These are phyloP conservation scores for Aspergillus funiculosus DNA, from an alignment of 495 filamentous ascomycete species.

Conservation along the genomic window DNA sequence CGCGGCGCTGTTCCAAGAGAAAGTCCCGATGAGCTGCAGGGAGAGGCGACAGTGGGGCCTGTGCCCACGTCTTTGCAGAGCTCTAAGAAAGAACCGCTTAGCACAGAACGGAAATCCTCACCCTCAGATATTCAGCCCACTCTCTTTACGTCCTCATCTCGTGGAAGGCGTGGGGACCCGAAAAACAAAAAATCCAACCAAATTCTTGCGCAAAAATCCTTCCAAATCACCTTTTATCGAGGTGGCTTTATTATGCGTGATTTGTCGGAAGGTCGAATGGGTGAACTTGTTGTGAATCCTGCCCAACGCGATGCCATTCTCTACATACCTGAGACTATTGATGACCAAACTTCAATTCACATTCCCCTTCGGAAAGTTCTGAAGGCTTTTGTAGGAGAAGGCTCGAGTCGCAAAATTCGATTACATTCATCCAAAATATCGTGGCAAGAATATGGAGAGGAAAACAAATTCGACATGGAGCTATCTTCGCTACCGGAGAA, in stretches of 20 bases:
- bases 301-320: neutral
- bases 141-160: constrained; percentile 19
- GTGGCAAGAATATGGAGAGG: no score
- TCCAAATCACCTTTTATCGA: constrained; percentile 18
- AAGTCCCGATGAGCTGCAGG: constrained; percentile 44
- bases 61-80: constrained; percentile 13
- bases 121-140: constrained; percentile 33
- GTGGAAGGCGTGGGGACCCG: constrained; percentile 10
- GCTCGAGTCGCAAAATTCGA: constrained; percentile 30
- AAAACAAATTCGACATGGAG: constrained; percentile 35
- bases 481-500: constrained; percentile 20
- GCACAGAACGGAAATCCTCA: constrained; percentile 19
- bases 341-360: neutral
- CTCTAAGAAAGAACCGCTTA: neutral
- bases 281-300: constrained; percentile 16
- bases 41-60: constrained; percentile 29
- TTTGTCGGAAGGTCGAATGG: neutral
- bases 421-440: constrained; percentile 28
- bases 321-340: constrained; percentile 6
- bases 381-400: constrained; percentile 17
- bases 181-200: constrained; percentile 13
- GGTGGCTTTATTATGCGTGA: constrained; percentile 19
- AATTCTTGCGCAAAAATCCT: neutral
- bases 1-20: constrained; percentile 22
- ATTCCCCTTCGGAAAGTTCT: constrained; percentile 23